phyloP scores from a whole-genome alignment of 495 filamentous ascomycete genomes.

The Xylaria palmicola region DNA sequence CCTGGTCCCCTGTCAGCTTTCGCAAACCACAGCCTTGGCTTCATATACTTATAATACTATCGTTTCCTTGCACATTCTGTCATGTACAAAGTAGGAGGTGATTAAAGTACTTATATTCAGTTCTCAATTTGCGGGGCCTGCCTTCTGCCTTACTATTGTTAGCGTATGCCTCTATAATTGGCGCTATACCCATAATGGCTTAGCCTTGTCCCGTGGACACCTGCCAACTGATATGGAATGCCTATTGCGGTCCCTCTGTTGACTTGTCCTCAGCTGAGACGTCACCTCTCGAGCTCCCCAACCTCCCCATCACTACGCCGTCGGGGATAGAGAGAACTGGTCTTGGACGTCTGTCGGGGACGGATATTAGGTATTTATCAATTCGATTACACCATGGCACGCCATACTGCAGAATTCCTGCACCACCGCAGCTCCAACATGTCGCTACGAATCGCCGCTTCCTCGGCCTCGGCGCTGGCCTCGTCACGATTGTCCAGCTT shows the following conservation, averaged over 20 bases:
- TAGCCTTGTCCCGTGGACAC: no score
- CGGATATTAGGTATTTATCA: not conserved
- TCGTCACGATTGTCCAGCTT: conserved; percentile 27
- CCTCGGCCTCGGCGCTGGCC: conserved; percentile 10
- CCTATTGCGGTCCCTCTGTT: not conserved
- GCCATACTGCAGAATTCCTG: conserved; percentile 42
- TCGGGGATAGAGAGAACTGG: not conserved
- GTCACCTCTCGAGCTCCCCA: not conserved
- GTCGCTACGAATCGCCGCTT: conserved; percentile 34
- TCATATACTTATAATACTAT: no score
- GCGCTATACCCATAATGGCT: no score
- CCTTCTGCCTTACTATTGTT: no score
- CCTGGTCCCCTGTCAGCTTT: no score
- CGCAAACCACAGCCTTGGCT: no score
- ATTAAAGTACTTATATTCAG: no score
- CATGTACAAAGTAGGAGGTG: no score
- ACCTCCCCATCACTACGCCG: not conserved
- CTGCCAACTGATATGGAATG: not conserved
- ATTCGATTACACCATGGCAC: conserved; percentile 33
- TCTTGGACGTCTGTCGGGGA: not conserved
- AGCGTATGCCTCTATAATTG: no score
- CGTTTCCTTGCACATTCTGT: no score
- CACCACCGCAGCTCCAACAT: conserved; percentile 39
- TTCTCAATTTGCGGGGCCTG: no score
- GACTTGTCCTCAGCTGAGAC: not conserved